Conservation (phyloP, 129 eudicot genomes). For the Saussurea involucrata region DNA sequence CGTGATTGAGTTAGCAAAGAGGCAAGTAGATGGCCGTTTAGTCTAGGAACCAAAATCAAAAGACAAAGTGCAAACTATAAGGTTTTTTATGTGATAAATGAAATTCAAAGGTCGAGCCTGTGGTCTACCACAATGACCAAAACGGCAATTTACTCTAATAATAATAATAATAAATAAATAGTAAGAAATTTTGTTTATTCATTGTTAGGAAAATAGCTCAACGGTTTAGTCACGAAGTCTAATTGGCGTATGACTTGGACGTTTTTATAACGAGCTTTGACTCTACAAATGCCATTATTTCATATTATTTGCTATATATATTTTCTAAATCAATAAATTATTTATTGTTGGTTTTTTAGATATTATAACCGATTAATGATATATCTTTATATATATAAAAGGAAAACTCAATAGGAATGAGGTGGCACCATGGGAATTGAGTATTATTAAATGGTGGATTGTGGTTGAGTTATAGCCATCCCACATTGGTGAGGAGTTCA, state of each 20-base stretch:
- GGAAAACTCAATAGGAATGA: no score
- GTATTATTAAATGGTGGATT: no score
- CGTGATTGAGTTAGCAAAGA: background rate
- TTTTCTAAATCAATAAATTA: no score
- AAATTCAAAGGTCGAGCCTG: background rate
- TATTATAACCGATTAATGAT: no score
- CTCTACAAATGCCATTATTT: background rate
- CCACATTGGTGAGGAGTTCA: no score
- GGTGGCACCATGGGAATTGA: no score
- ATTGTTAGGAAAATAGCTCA: slow-evolving; percentile 19
- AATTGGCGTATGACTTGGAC: slow-evolving; percentile 5
- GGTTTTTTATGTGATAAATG: background rate
- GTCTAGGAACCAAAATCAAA: background rate
- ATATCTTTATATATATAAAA: no score
- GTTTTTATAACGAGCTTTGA: background rate
- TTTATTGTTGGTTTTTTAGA: no score
- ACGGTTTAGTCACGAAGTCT: slow-evolving; percentile 21
- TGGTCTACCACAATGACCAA: background rate
- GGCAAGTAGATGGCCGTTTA: background rate
- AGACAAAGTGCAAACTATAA: background rate
- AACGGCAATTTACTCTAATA: background rate
- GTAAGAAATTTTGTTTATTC: background rate
- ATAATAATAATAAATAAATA: background rate
- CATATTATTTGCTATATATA: background rate
- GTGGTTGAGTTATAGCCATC: no score